Evolutionary conservation across 2,329 filamentous ascomycete genomes (phyloP).

Genomic region (Fusarium phyllophilum): DNA sequence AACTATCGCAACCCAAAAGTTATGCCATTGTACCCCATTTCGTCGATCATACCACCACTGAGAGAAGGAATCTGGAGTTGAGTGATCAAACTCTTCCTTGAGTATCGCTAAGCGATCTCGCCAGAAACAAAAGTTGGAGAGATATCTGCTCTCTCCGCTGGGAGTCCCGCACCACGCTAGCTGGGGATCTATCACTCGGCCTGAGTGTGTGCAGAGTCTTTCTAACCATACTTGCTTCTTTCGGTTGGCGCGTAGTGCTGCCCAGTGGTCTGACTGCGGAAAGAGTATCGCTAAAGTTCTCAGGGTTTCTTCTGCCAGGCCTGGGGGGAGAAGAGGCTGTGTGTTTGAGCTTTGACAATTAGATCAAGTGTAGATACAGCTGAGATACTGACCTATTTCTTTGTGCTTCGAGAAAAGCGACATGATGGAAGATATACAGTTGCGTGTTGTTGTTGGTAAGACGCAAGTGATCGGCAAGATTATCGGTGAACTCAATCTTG

Average conservation of each 20-base stretch:
- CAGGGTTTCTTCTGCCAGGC: accelerated
- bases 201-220: neutral
- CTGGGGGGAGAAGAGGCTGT: accelerated
- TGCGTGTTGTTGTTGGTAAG: accelerated
- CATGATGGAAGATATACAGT: accelerated
- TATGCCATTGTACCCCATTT: neutral
- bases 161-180: neutral
- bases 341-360: neutral
- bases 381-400: accelerated
- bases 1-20: neutral
- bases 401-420: accelerated
- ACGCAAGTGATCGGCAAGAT: accelerated
- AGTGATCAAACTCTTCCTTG: neutral
- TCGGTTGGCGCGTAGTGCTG: accelerated
- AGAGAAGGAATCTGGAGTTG: accelerated
- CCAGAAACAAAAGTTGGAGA: neutral
- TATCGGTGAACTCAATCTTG: neutral
- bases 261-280: accelerated
- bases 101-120: accelerated
- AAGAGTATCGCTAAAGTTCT: accelerated
- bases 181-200: accelerated
- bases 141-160: neutral
- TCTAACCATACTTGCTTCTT: neutral
- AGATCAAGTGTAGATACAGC: accelerated
- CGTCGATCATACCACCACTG: neutral